Percentiles rank a stretch among this genome's conserved stretches.
Evolutionary conservation across 139 green algal species (phyloP).

Genomic region (Chlamydomonas schloesseri): DNA sequence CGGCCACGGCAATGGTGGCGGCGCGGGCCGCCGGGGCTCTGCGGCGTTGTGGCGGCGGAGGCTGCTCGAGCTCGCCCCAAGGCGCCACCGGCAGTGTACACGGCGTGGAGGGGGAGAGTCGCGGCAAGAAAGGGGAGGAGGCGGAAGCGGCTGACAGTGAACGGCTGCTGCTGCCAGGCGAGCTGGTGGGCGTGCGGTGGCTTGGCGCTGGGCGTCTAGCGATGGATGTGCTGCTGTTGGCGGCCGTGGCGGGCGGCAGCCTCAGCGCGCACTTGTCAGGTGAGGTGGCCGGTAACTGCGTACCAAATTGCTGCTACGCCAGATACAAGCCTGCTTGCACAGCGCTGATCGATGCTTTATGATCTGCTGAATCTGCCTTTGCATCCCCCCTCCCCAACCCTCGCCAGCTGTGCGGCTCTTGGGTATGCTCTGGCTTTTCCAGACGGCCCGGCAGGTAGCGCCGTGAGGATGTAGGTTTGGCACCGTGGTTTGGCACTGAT

Average conservation of each 20-base stretch:
- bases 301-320: too few species aligned
- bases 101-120: too few species aligned
- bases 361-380: too few species aligned
- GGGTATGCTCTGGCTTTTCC: slow-evolving; percentile 22
- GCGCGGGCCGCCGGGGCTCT: background rate
- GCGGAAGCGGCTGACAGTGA: background rate
- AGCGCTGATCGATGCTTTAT: too few species aligned
- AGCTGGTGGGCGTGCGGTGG: background rate
- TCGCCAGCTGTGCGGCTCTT: slow-evolving; percentile 5
- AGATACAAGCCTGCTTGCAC: too few species aligned
- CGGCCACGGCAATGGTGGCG: background rate
- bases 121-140: too few species aligned
- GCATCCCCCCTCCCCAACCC: background rate
- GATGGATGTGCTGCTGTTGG: slow-evolving; percentile 3
- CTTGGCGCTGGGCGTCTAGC: background rate
- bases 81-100: too few species aligned
- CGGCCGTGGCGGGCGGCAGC: background rate
- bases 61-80: background rate
- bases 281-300: too few species aligned
- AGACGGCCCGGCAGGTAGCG: background rate
- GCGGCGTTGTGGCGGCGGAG: too few species aligned
- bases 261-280: background rate
- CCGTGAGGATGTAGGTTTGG: background rate
- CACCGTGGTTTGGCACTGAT: too few species aligned
- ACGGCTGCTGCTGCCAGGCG: too few species aligned